These are phyloP conservation scores for Hymenotorrendiella dingleyae DNA, from an alignment of 2,329 filamentous ascomycete genomes.

Conservation along the genomic window DNA sequence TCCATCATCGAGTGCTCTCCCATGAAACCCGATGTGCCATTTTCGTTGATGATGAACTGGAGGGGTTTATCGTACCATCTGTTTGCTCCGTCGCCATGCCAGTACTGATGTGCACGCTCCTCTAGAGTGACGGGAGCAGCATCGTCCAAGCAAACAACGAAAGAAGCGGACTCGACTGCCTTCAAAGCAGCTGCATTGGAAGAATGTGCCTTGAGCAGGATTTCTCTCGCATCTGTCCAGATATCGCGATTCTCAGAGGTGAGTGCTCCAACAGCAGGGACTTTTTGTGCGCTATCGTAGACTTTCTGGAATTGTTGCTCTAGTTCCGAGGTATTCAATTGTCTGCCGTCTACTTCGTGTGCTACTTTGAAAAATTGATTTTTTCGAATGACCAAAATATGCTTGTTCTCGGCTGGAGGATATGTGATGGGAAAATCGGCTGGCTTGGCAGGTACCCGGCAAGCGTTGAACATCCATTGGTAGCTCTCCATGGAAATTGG, in stretches of 20 bases:
- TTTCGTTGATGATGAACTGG: constrained; percentile 97
- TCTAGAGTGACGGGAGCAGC: constrained; percentile 86
- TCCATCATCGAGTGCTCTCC: constrained; percentile 99
- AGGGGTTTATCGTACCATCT: constrained; percentile 98
- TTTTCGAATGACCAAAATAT: constrained; percentile 87
- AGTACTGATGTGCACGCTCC: constrained; percentile 93
- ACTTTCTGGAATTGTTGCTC: constrained; percentile 83
- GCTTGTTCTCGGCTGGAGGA: constrained; percentile 66
- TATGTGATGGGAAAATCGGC: constrained; percentile 82
- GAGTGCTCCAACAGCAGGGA: constrained; percentile 72
- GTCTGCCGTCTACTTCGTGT: constrained; percentile 74
- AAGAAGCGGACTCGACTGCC: constrained; percentile 81
- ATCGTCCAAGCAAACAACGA: constrained; percentile 90
- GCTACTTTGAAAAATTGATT: constrained; percentile 95
- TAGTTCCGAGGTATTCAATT: constrained; percentile 83
- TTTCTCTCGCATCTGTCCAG: constrained; percentile 78
- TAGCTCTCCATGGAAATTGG: constrained; percentile 99
- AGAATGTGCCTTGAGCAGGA: constrained; percentile 69
- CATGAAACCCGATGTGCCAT: constrained; percentile 94
- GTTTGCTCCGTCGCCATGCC: constrained; percentile 95
- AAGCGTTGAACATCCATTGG: constrained; percentile 97
- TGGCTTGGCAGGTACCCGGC: constrained; percentile 75
- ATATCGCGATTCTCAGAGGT: constrained; percentile 91
- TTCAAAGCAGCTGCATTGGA: constrained; percentile 73
- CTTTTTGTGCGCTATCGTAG: constrained; percentile 69